phyloP scores from a whole-genome alignment of 805 yeast species.

The Scheffersomyces amazonensis region DNA sequence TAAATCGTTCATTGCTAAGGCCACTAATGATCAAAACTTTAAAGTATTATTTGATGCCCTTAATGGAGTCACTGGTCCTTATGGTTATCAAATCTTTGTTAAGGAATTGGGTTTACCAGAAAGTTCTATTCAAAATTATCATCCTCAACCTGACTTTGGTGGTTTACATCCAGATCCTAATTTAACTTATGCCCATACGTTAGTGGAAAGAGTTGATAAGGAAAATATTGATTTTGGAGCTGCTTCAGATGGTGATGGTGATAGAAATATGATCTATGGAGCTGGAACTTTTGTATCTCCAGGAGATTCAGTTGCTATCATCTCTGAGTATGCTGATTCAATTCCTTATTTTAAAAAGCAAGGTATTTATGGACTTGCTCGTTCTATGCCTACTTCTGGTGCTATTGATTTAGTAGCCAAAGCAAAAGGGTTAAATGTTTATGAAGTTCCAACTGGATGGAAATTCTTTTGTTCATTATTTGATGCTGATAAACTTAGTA shows the following conservation, averaged over 20 bases:
- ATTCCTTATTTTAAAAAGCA: constrained; percentile 89
- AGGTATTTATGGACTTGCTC: constrained; percentile 90
- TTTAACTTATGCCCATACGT: constrained; percentile 85
- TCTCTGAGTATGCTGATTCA: constrained; percentile 83
- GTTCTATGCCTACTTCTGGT: constrained; percentile 96
- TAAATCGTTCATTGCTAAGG: constrained; percentile 57
- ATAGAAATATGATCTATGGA: constrained; percentile 97
- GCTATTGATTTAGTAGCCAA: constrained; percentile 92
- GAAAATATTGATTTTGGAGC: constrained; percentile 91
- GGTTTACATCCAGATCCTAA: constrained; percentile 98
- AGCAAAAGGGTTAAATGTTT: constrained; percentile 65
- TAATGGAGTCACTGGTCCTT: constrained; percentile 97
- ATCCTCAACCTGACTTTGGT: constrained; percentile 88
- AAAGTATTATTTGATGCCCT: constrained; percentile 82
- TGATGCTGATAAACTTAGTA: constrained; percentile 88
- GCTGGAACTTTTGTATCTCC: constrained; percentile 94
- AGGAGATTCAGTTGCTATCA: constrained; percentile 96
- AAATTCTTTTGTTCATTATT: constrained; percentile 94
- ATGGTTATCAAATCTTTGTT: constrained; percentile 79
- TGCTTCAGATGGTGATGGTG: constrained; percentile 99
- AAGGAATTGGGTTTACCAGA: constrained; percentile 79
- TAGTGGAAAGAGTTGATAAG: constrained; percentile 82
- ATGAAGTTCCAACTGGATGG: constrained; percentile 99
- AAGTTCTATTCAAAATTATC: constrained; percentile 71
- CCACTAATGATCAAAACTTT: constrained; percentile 52